Base-by-base conservation (phyloP, 257 asterid genomes). In the Perilla frutescens region DNA sequence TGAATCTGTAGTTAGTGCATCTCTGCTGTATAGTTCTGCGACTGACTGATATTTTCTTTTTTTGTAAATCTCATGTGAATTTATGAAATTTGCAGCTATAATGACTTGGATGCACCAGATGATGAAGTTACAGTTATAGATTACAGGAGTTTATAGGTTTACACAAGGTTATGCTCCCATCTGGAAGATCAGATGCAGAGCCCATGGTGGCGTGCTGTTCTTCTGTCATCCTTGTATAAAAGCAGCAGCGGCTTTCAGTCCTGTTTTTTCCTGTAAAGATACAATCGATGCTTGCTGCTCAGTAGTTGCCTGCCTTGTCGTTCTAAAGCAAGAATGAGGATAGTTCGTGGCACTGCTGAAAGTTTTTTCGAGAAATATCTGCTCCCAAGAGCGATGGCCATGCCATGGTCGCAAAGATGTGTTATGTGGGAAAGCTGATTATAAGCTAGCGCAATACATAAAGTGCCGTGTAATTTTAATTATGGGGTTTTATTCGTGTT, bases 71-170 rank as follows among this genome's bases (percentile, higher is more conserved):
- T 55, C 14, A 26, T 29, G 37, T 74, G 29, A 43, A 49, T 32
- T 53, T 37, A 37, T 76, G 61, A 44, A 41, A 72, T 58, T 67
- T 73, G 85, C 96, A 94, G 99, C 88, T 94, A 94, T 74, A 91
- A 94, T 79, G 99, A 94, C 76, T 88, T 94, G 80, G 99, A 94
- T 87, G 99, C 99, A 37, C 99, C 99, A 8, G 99, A 91, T 67
- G 99, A 94, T 75, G 99, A 94, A 85, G 98, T 94, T 47, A 91
- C 99, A 2, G 99, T 94, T 40, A 90, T 94, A 73, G 99, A 94
- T 72, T 94, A 94, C 85, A 80, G 99, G 86, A 94, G 99, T 84
- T 84, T 94, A 76, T 91, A 91, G 87, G 76, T 6, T 47, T 71
- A 37, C 26, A 36, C 43, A 53, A 8, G 37, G 4, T n/a, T 36